These are phyloP conservation scores for Skeletonema grethae DNA, from an alignment of 108 stramenopile species.

Conservation along the genomic window DNA sequence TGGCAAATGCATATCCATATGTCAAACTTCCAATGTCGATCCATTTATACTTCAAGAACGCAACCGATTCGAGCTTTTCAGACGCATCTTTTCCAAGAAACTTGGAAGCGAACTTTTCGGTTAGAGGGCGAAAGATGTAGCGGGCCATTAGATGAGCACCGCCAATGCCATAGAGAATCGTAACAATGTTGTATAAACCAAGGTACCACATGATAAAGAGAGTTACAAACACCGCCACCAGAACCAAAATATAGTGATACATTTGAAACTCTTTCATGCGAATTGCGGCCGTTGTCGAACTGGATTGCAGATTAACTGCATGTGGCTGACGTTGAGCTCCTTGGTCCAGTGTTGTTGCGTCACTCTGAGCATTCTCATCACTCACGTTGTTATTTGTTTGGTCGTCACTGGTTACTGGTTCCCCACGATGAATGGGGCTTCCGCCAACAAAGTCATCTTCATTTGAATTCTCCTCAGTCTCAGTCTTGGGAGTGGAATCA, in stretches of 20 bases:
- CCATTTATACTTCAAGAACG: slow-evolving; percentile 21
- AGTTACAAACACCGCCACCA: slow-evolving; percentile 73
- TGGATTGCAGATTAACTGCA: slow-evolving; percentile 11
- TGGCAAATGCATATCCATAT: slow-evolving; percentile 43
- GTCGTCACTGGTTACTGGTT: neutral
- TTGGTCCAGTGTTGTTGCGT: neutral
- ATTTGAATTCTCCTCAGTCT: slow-evolving; percentile 3
- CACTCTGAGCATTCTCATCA: neutral
- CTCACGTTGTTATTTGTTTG: too few species aligned
- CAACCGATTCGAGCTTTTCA: slow-evolving; percentile 19
- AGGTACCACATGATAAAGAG: slow-evolving; percentile 89
- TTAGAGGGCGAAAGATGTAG: slow-evolving; percentile 59
- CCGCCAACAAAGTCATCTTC: slow-evolving; percentile 16
- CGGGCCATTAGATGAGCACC: slow-evolving; percentile 61
- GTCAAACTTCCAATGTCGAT: slow-evolving; percentile 49
- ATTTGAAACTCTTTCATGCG: slow-evolving; percentile 76
- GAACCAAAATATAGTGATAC: slow-evolving; percentile 79
- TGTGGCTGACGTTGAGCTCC: slow-evolving; percentile 20
- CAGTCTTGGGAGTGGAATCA: neutral
- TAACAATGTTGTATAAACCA: slow-evolving; percentile 79
- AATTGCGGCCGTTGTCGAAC: slow-evolving; percentile 3
- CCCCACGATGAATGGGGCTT: neutral
- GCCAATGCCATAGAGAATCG: slow-evolving; percentile 79
- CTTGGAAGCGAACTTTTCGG: slow-evolving; percentile 13
- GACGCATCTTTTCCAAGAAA: neutral